Base-by-base conservation (phyloP, 345 rosid genomes). In the Abelmoschus esculentus region DNA sequence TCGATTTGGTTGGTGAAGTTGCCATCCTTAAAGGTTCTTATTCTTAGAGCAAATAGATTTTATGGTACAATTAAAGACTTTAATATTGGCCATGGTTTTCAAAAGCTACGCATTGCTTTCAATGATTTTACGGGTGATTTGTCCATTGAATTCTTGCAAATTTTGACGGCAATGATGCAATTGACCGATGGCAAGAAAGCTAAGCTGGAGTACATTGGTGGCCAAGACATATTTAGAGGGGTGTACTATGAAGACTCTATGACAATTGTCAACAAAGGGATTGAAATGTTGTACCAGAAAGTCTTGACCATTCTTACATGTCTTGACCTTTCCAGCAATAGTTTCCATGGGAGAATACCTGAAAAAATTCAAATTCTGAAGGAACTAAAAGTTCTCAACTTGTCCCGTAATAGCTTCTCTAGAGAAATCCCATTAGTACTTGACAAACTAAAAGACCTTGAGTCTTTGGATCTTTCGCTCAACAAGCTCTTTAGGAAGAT, bases 291-390 rank as follows among this genome's bases (percentile, higher is more conserved):
- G 1, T 57, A 4, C 15, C 3, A 7, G 1, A 32, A 3, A 0
- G 52, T 74, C 54, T 67, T 58, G 31, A 40, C 58, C 8, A 7
- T 9, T 4, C 11, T 60, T 14, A 0, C 8, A 1, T 61, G n/a
- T 0, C 19, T 74, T 34, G 81, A 78, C 55, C n/a, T 74, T 14
- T 67, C 74, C 38, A 19, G 52, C 17, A 70, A 70, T 56, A 42
- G 55, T 15, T 77, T 73, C 0, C 34, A 42, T 15, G 81, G 70
- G 3, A 31, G 15, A 44, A 72, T 76, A 17, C 77, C 75, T 0
- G 36, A 42, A 66, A 42, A 29, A 0, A 31, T 75, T 3, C 12
- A 22, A 19, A 9, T 34, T 18, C 17, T 74, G 2, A 52, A 6
- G 0, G 36, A 66, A 46, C 70, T 75, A 9, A 56, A 2, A 0